These are phyloP conservation scores for Rhodotorula sp. DNA, from an alignment of 1,284 basidiomycete species.

Conservation along the genomic window DNA sequence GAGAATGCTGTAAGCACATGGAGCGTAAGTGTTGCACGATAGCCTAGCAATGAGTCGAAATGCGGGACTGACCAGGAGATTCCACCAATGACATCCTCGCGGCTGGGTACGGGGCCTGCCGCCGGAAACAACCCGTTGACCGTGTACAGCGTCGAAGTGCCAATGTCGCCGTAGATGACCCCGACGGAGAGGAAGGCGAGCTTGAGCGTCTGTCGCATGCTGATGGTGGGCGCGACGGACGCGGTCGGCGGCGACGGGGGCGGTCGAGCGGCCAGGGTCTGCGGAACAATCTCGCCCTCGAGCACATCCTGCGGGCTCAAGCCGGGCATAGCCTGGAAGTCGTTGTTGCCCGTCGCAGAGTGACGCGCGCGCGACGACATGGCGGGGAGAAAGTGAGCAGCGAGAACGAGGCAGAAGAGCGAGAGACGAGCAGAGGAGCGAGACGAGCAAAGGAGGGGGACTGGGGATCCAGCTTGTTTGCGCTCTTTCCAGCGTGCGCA, in stretches of 20 bases:
- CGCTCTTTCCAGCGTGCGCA: too few relatives aligned
- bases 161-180: constrained; percentile 62
- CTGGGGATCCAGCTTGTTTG: too few relatives aligned
- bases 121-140: constrained; percentile 66
- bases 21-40: background rate
- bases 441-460: too few relatives aligned
- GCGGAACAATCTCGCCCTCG: too few relatives aligned
- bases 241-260: constrained; percentile 62
- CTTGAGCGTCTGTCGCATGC: constrained; percentile 1
- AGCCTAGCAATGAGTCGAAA: background rate
- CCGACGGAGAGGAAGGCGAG: constrained; percentile 50
- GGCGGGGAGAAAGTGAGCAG: too few relatives aligned
- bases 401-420: too few relatives aligned
- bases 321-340: too few relatives aligned
- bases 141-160: constrained; percentile 64
- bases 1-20: constrained; percentile 53
- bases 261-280: too few relatives aligned
- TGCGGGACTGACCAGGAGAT: constrained; percentile 3
- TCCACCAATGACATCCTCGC: constrained; percentile 60
- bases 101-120: constrained; percentile 54
- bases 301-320: too few relatives aligned
- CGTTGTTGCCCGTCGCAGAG: too few relatives aligned
- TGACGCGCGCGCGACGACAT: too few relatives aligned
- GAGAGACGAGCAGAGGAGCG: too few relatives aligned
- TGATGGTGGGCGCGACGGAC: background rate